Base-by-base conservation (phyloP, 2,329 filamentous ascomycete genomes). In the Coniochaeta pulveracea region DNA sequence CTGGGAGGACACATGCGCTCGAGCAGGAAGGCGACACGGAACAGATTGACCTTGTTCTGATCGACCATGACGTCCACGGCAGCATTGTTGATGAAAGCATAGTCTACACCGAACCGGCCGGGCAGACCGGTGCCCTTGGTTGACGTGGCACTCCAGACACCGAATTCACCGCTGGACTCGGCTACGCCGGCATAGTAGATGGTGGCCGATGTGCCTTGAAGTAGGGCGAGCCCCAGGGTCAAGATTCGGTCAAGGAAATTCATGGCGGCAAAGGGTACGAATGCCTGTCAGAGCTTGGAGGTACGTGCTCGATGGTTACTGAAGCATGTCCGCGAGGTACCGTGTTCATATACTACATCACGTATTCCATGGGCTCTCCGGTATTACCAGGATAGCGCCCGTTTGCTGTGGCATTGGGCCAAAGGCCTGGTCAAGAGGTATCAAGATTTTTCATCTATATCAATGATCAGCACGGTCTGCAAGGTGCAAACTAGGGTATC, bases 1-100 rank as follows among this genome's bases (percentile, higher is more conserved):
- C 52, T 51, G 0, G 58, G 42, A 0, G 65, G 66, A 36, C 58
- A 62, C 60, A 69, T 67, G 24, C 64, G 62, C 47, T 69, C 66
- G 10, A 66, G 50, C 4, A 69, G 43, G 45, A 69, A 69, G 3
- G 63, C 60, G 25, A 68, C 55, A 17, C 64, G 58, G 47, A 68
- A 66, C 1, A 65, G 47, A 38, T 66, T 66, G 34, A 54, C 40
- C 36, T 63, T 60, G 45, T 64, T 56, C 41, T 63, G 38, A 37
- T 65, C 58, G 1, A 63, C 58, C 38, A 60, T 61, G n/a, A 57
- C 45, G 41, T 66, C 61, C 10, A 68, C 48, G 10, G 56, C 58
- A 7, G 48, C 47, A 40, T 61, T 47, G 39, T 60, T 58, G 43
- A 70, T 68, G 46, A 69, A 69, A 6, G 56, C 45, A 45, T 69